Percentiles rank a stretch among this genome's conserved stretches.
Conservation (phyloP, 768 basidiomycete genomes). For the Russula virescens region DNA sequence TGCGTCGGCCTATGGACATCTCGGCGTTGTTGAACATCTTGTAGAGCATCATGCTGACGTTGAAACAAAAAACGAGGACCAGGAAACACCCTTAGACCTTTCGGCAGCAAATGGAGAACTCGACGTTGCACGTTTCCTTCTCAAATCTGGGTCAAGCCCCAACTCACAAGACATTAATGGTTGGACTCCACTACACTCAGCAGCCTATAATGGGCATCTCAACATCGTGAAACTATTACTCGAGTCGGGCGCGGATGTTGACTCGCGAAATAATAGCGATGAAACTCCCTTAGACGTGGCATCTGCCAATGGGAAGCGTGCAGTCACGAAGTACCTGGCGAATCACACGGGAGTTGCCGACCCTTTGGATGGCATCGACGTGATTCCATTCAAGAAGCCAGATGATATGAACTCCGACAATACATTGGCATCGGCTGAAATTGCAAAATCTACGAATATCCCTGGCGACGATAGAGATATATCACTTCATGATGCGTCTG, state of each 20-base stretch:
- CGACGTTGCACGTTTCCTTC: not conserved
- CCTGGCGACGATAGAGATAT: no score
- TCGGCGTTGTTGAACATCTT: not conserved
- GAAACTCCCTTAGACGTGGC: not conserved
- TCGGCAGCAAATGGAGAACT: not conserved
- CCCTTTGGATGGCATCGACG: not conserved
- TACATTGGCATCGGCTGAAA: no score
- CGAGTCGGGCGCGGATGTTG: not conserved
- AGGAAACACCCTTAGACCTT: not conserved
- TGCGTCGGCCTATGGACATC: not conserved
- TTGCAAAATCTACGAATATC: rapidly evolving
- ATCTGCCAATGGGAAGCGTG: not conserved
- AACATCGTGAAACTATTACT: not conserved
- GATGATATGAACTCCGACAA: no score
- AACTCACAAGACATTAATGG: not conserved
- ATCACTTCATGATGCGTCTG: not conserved
- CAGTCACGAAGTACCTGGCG: not conserved
- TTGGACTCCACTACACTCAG: not conserved
- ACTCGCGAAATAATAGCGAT: not conserved
- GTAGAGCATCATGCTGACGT: not conserved
- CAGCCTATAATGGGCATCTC: not conserved
- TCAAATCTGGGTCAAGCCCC: not conserved
- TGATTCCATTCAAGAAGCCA: not conserved
- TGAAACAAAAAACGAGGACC: not conserved
- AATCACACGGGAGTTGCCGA: not conserved